phyloP scores from a whole-genome alignment of 2,329 filamentous ascomycete genomes.

The Chaetomium olivaceum region DNA sequence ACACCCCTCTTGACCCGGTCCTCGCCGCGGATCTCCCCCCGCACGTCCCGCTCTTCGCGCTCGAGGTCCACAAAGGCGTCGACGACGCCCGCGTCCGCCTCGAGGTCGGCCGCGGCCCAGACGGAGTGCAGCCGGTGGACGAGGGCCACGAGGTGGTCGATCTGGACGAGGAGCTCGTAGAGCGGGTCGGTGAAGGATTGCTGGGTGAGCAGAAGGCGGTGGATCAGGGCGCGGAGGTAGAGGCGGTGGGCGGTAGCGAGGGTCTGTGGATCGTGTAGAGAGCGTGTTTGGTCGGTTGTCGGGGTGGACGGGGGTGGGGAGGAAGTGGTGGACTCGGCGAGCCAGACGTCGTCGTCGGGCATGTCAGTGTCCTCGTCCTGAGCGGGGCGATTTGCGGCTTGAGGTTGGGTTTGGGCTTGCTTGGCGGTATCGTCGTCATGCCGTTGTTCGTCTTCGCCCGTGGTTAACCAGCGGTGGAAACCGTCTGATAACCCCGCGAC shows the following conservation, averaged over 20 bases:
- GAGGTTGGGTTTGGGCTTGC: neutral
- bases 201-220: conserved; percentile 67
- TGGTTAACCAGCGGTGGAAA: conserved; percentile 73
- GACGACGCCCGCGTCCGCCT: conserved; percentile 78
- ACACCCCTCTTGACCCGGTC: conserved; percentile 66
- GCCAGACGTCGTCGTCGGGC: conserved; percentile 47
- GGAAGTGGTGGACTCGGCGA: conserved; percentile 35
- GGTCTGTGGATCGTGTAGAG: conserved; percentile 77
- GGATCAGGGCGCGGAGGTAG: conserved; percentile 70
- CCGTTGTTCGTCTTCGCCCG: conserved; percentile 40
- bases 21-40: conserved; percentile 62
- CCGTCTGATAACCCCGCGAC: conserved; percentile 78
- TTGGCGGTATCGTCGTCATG: conserved; percentile 26
- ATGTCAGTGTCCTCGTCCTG: conserved; percentile 29
- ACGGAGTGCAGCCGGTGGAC: conserved; percentile 73
- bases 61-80: conserved; percentile 71
- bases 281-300: conserved; percentile 30
- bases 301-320: conserved; percentile 21
- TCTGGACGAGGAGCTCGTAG: conserved; percentile 66
- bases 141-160: conserved; percentile 80
- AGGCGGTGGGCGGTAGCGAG: conserved; percentile 76
- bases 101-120: conserved; percentile 76
- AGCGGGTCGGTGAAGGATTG: conserved; percentile 63
- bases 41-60: conserved; percentile 70
- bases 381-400: conserved; percentile 3